Conservation (phyloP, 1,284 basidiomycete species). For the Cerrena zonata region DNA sequence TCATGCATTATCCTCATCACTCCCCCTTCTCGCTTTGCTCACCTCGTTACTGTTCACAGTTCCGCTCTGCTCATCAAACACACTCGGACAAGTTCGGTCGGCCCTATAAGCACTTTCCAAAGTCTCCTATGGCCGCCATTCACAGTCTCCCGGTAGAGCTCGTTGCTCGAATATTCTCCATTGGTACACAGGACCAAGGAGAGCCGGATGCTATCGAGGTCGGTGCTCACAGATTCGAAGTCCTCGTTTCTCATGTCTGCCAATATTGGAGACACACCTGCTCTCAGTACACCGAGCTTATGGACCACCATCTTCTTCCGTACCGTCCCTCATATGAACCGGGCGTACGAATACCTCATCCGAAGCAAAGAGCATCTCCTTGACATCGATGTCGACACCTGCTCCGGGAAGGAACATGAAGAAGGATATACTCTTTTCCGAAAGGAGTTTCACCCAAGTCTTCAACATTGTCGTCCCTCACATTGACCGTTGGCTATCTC, state of each 20-base stretch:
- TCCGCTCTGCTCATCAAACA: not conserved
- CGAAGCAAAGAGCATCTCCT: conserved; percentile 36
- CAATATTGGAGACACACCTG: conserved; percentile 47
- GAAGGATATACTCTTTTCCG: conserved; percentile 43
- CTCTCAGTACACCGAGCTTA: conserved; percentile 41
- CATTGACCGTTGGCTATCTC: conserved; percentile 48
- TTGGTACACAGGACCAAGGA: conserved; percentile 43
- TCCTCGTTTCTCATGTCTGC: conserved; percentile 50
- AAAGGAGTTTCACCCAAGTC: conserved; percentile 36
- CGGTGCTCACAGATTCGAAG: conserved; percentile 38
- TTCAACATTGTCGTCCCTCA: conserved; percentile 45
- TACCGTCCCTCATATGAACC: conserved; percentile 40
- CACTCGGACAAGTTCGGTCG: not conserved
- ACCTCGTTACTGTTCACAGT: not conserved
- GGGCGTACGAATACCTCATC: conserved; percentile 41
- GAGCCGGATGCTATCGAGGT: conserved; percentile 32
- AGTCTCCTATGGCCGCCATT: conserved; percentile 30
- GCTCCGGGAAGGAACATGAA: conserved; percentile 40
- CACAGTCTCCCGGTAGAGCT: conserved; percentile 51
- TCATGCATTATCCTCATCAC: not conserved
- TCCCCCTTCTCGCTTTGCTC: not conserved
- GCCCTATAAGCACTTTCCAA: no score
- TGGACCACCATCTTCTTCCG: conserved; percentile 53
- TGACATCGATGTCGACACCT: conserved; percentile 54
- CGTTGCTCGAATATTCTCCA: conserved; percentile 45